A percentile compares a stretch with the other conserved stretches of the same genome.
Conservation (phyloP, 2,329 filamentous ascomycete genomes). For the Alternaria solani region DNA sequence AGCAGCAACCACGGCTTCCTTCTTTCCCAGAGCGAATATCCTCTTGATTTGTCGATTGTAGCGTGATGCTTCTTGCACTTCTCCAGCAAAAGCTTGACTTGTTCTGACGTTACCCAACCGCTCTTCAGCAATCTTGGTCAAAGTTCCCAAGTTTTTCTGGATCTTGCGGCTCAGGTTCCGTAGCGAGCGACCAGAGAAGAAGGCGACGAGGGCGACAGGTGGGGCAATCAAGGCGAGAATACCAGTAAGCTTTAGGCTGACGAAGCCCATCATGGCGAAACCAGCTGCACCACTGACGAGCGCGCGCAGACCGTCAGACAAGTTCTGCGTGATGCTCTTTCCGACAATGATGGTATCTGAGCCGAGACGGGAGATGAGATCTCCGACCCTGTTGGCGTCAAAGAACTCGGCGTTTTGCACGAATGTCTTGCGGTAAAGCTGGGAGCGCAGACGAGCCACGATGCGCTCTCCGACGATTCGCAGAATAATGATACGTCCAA, state of each 20-base stretch:
- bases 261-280: constrained; percentile 93
- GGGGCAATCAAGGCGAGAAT: constrained; percentile 88
- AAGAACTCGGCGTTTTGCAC: constrained; percentile 99
- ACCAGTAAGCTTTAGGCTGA: constrained; percentile 88
- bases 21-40: constrained; percentile 88
- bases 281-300: constrained; percentile 90
- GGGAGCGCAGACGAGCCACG: constrained; percentile 85
- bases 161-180: constrained; percentile 90
- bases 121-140: constrained; percentile 98
- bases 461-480: constrained; percentile 95
- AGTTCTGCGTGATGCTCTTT: constrained; percentile 97
- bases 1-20: constrained; percentile 86
- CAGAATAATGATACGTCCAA: constrained; percentile 89
- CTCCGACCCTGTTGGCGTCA: constrained; percentile 94
- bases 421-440: constrained; percentile 89
- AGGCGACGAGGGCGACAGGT: constrained; percentile 86
- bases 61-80: constrained; percentile 85
- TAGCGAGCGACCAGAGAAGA: constrained; percentile 89
- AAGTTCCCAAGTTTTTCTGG: constrained; percentile 88
- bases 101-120: constrained; percentile 96
- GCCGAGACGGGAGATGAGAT: constrained; percentile 92
- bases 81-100: constrained; percentile 93
- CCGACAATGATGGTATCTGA: constrained; percentile 98
- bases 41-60: constrained; percentile 93
- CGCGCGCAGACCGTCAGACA: constrained; percentile 93